Percentiles rank a stretch among this genome's conserved stretches.
Evolutionary conservation across 2,329 filamentous ascomycete species (phyloP).

Genomic region (Claviceps purpurea): DNA sequence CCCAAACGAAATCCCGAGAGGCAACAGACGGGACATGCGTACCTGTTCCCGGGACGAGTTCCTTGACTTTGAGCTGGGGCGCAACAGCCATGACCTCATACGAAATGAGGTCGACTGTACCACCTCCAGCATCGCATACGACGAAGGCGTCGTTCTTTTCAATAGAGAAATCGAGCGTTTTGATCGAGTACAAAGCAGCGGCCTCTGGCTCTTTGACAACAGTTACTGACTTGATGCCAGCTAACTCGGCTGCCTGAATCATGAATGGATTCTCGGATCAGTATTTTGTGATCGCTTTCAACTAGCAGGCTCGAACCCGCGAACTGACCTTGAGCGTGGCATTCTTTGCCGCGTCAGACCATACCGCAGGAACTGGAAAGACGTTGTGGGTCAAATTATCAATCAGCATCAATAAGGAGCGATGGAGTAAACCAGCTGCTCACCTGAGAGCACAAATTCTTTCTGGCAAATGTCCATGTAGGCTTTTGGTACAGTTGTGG

Average conservation of each 20-base stretch:
- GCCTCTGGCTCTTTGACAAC: conserved; percentile 39
- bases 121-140: conserved; percentile 40
- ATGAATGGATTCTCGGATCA: conserved; percentile 9
- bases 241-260: conserved; percentile 23
- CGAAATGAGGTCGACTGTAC: conserved; percentile 41
- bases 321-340: conserved; percentile 22
- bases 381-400: background rate
- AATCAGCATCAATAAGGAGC: background rate
- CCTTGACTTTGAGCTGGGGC: conserved; percentile 10
- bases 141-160: conserved; percentile 35
- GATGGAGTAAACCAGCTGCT: conserved; percentile 10
- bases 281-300: background rate
- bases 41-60: conserved; percentile 14
- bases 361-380: conserved; percentile 42
- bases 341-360: conserved; percentile 40
- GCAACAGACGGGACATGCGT: background rate
- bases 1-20: too few relatives aligned
- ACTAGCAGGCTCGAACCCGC: background rate
- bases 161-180: conserved; percentile 26
- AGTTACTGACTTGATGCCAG: conserved; percentile 28
- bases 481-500: conserved; percentile 5
- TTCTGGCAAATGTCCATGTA: conserved; percentile 9
- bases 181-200: conserved; percentile 34
- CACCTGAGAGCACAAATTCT: conserved; percentile 28
- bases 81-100: conserved; percentile 27